phyloP scores from a whole-genome alignment of 2,329 filamentous ascomycete genomes.

The Epichloe elymi region DNA sequence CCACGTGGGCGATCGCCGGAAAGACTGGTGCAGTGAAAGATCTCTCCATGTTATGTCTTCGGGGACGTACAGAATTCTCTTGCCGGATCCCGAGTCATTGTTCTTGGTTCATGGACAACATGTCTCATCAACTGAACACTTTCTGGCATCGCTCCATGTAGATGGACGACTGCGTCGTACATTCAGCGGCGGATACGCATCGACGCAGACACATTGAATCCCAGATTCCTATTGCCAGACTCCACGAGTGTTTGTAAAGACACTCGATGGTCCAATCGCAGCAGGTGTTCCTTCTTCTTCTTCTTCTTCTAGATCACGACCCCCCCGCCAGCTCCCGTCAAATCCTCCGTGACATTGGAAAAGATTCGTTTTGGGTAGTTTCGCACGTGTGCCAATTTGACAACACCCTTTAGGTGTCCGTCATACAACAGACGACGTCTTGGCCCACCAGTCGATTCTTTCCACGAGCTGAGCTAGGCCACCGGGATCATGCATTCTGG shows the following conservation, averaged over 20 bases:
- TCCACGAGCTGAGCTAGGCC: neutral
- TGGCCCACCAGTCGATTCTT: constrained; percentile 1
- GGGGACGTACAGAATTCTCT: neutral
- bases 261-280: too few relatives aligned
- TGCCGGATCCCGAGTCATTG: neutral
- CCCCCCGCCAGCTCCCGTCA: neutral
- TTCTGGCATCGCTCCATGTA: neutral
- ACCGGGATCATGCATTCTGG: neutral
- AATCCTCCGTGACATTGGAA: neutral
- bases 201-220: too few relatives aligned
- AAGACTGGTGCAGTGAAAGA: too few relatives aligned
- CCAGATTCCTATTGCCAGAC: too few relatives aligned
- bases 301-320: neutral
- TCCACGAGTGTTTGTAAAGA: too few relatives aligned
- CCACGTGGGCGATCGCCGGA: neutral
- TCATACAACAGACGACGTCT: neutral
- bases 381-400: neutral
- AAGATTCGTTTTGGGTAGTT: neutral
- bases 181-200: too few relatives aligned
- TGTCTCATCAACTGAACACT: neutral
- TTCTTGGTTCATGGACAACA: neutral
- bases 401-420: neutral
- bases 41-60: too few relatives aligned
- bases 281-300: too few relatives aligned
- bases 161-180: too few relatives aligned